Percentiles rank a stretch among this genome's conserved stretches.
Conservation (phyloP, 2,329 filamentous ascomycete genomes). For the Stagonosporopsis cucurbitacearum region DNA sequence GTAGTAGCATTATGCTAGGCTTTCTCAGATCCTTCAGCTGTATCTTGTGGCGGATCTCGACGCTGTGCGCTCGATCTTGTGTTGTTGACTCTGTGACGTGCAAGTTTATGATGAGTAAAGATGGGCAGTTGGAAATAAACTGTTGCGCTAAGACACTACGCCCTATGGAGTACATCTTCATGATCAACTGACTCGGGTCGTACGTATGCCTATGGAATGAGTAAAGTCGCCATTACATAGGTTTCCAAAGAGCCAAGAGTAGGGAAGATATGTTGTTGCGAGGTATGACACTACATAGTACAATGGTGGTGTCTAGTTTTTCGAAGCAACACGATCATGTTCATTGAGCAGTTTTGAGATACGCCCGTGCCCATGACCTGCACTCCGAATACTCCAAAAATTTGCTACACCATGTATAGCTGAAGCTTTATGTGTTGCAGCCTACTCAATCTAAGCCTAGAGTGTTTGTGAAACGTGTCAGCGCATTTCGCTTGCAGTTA, state of each 20-base stretch:
- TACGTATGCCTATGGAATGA: too few relatives aligned
- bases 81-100: background rate
- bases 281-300: background rate
- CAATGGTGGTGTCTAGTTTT: background rate
- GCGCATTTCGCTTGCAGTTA: background rate
- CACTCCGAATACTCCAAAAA: background rate
- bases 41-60: background rate
- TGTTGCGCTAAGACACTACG: background rate
- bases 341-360: background rate
- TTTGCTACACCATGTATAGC: background rate
- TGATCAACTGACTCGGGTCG: background rate
- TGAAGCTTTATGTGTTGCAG: background rate
- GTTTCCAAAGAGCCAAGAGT: background rate
- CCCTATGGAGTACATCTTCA: constrained; percentile 1
- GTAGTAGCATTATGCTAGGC: background rate
- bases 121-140: background rate
- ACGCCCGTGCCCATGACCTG: background rate
- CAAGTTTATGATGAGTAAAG: background rate
- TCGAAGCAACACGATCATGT: background rate
- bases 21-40: background rate
- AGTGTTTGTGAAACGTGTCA: background rate
- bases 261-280: background rate
- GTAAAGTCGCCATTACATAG: background rate
- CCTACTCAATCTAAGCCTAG: background rate
- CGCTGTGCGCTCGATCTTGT: background rate